A percentile compares a stretch with the other conserved stretches of the same genome.
phyloP scores from a whole-genome alignment of 148 eudicot species.

The Camellia sinensis region DNA sequence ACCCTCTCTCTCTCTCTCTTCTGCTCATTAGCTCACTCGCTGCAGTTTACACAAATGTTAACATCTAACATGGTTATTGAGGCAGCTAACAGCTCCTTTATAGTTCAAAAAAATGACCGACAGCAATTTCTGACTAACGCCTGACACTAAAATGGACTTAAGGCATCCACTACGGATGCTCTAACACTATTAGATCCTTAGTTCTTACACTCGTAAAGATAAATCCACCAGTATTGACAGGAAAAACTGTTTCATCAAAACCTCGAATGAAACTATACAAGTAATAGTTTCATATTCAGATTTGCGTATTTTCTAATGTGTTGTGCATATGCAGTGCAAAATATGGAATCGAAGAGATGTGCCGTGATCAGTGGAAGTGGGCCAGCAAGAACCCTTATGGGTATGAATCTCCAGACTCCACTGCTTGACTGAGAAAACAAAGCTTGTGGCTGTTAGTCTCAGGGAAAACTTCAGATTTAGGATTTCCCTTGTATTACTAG shows the following conservation, averaged over 20 bases:
- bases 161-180: too few relatives aligned
- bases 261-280: neutral
- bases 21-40: too few relatives aligned
- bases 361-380: conserved; percentile 95
- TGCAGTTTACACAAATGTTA: too few relatives aligned
- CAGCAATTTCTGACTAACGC: too few relatives aligned
- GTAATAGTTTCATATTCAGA: neutral
- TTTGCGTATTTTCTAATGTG: neutral
- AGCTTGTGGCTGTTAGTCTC: neutral
- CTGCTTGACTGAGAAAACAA: conserved; percentile 22
- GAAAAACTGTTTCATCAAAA: neutral
- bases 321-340: conserved; percentile 57
- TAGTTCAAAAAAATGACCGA: too few relatives aligned
- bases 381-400: conserved; percentile 93
- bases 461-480: neutral
- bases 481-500: neutral
- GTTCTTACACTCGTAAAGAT: neutral
- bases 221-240: neutral
- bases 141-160: too few relatives aligned
- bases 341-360: conserved; percentile 82
- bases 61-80: too few relatives aligned
- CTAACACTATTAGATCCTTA: neutral
- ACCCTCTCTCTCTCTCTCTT: too few relatives aligned
- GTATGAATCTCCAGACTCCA: conserved; percentile 45
- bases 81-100: too few relatives aligned